A percentile compares a stretch with the other conserved stretches of the same genome.
phyloP scores from a whole-genome alignment of 2,329 filamentous ascomycete genomes.

The Thermothelomyces thermophilus region DNA sequence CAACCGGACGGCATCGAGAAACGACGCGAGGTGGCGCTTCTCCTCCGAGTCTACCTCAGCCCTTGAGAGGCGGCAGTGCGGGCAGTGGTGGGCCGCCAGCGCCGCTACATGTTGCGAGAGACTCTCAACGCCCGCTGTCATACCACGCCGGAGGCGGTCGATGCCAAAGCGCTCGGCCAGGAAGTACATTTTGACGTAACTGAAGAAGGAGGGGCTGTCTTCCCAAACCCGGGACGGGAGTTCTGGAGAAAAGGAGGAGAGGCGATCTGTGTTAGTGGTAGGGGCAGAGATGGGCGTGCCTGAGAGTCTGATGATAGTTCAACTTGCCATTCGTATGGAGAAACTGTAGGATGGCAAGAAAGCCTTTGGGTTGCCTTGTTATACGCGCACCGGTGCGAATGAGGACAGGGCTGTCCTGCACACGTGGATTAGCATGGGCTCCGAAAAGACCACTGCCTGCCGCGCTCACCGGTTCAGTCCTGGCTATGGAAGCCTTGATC shows the following conservation, averaged over 20 bases:
- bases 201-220: conserved; percentile 6
- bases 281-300: not conserved
- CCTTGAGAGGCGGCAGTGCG: not conserved
- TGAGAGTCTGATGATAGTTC: not conserved
- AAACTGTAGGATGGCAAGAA: conserved; percentile 2
- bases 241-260: not conserved
- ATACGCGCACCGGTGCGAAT: not conserved
- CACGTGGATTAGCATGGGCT: not conserved
- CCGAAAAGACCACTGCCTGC: not conserved
- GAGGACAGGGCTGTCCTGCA: not conserved
- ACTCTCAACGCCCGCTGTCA: conserved; percentile 2
- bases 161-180: conserved; percentile 5
- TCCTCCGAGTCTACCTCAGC: not conserved
- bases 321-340: conserved; percentile 7
- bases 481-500: not conserved
- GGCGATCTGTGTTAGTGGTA: no score
- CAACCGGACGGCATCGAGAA: conserved; percentile 1
- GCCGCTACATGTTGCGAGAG: conserved; percentile 1
- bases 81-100: not conserved
- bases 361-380: not conserved
- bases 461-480: not conserved
- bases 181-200: conserved; percentile 5
- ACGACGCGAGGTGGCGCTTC: conserved; percentile 8
- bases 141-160: not conserved
- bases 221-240: conserved; percentile 6